A percentile compares a stretch with the other conserved stretches of the same genome.
Evolutionary conservation across 1,139 yeast genomes (phyloP).

Genomic region (Yamadazyma dendronema): DNA sequence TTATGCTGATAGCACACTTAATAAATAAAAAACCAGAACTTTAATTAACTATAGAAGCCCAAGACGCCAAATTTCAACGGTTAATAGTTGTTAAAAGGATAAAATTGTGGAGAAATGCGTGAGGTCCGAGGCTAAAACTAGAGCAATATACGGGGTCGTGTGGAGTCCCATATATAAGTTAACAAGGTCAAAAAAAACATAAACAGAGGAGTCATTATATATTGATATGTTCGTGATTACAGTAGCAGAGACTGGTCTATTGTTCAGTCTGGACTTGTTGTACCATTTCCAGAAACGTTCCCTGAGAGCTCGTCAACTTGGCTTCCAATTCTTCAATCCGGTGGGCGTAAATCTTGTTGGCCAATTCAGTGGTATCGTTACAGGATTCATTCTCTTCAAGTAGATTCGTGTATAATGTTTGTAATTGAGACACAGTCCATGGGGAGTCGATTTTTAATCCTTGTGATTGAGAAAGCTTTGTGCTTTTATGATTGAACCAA

Average conservation of each 20-base stretch:
- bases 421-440: constrained; percentile 16
- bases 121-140: constrained; percentile 1
- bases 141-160: too few species aligned
- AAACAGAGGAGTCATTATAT: too few species aligned
- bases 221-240: too few species aligned
- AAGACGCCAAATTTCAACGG: too few species aligned
- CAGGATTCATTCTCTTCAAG: constrained; percentile 18
- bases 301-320: constrained; percentile 13
- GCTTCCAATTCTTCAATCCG: constrained; percentile 19
- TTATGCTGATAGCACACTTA: not conserved
- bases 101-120: not conserved
- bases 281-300: constrained; percentile 10
- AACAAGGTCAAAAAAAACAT: too few species aligned
- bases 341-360: constrained; percentile 21
- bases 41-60: too few species aligned
- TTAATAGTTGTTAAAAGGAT: too few species aligned
- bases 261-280: too few species aligned
- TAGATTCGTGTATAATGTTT: constrained; percentile 18
- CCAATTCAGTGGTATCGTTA: constrained; percentile 25
- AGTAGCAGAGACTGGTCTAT: too few species aligned
- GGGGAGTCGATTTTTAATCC: constrained; percentile 15
- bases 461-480: constrained; percentile 17
- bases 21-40: too few species aligned
- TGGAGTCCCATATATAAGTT: too few species aligned
- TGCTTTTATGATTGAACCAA: constrained; percentile 25